Evolutionary conservation across 2,329 filamentous ascomycete genomes (phyloP), one percentile per base, ranked within the genome.

Genomic region (Hypoxylon sp.): DNA sequence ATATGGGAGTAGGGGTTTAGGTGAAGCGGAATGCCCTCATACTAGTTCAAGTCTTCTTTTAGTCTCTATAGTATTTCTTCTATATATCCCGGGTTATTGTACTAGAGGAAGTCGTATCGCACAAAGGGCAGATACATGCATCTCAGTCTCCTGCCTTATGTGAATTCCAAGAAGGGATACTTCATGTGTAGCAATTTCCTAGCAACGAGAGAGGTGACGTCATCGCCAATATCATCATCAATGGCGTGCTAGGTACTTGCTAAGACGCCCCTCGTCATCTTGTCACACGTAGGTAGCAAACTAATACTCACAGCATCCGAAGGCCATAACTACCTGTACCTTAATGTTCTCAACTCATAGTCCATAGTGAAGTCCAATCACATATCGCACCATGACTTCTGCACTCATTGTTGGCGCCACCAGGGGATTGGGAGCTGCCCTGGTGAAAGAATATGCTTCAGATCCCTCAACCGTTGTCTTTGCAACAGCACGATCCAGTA

Each of bases 391-490:
- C 7, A 69, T 70, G 82, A 69, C 80, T 16, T 83, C 81, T 34
- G 79, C 90, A 32, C 83, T 92, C 2, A 82, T 93, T 27, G 81
- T 93, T 27, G 90, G 90, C 50, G 90, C 88, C 2, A 92, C 89
- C 1, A 84, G 90, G 43, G 90, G 90, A 56, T 83, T 92, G 2
- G 90, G 90, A 2, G 86, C 85, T 51, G 85, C 86, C 16, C 81
- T 92, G 27, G 82, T 82, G 29, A 85, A 86, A 68, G 78, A 83
- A 50, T 92, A 92, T 72, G 82, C 85, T 21, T 76, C 80, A 2
- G 73, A 82, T 14, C 72, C 76, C 9, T 75, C 78, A 29, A 84
- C 82, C 47, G 79, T 78, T 5, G 87, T 92, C 30, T 87, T 86
- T 69, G 89, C 84, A 51, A 91, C 89, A 6, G 83, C 87, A 5